Base-by-base conservation (phyloP, 768 basidiomycete genomes). In the Amanita exitialis region DNA sequence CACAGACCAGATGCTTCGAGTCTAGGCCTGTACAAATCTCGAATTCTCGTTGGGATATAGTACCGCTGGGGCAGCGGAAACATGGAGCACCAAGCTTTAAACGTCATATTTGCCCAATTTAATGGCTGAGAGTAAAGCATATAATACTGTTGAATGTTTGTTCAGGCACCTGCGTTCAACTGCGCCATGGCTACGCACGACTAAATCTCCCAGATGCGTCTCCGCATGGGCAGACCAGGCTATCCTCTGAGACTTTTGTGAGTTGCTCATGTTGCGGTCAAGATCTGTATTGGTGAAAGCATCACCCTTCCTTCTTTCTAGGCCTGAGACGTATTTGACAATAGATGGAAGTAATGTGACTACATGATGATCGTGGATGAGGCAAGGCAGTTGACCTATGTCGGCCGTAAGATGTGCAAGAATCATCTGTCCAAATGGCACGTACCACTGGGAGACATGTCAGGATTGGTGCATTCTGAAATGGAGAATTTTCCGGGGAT, bases 151-250 rank as follows among this genome's bases (percentile, higher is more conserved):
- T 53, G 55, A 3, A 6, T 42, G 13, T 41, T 44, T 32, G 15
- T 44, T 51, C 54, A 44, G 38, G 51, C 51, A 12, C n/a, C 47
- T 36, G 23, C 37, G 43, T 35, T 23, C 30, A 45, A 46, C 27
- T 12, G n/a, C 41, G 21, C 9, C 42, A 27, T 28, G 18, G 30
- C 16, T 36, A 72, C 83, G 61, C 63, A 90, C 89, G 47, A 86
- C 72, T 12, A 91, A 63, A 59, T 86, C 80, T 8, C 86, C 86
- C 20, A 90, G 63, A 49, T 79, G 72, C 6, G 80, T 66, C 54
- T 85, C 82, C 6, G 80, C 64, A 60, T 90, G 86, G 1, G 82
- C 75, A 37, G 68, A 69, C 75, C 86, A 83, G 1, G 86, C 87
- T 0, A 68, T 66, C 46, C 65, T 69, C 60, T 81, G 73, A 0